Base-by-base conservation (phyloP, 1,284 basidiomycete genomes). In the Trichosporon inkin region DNA sequence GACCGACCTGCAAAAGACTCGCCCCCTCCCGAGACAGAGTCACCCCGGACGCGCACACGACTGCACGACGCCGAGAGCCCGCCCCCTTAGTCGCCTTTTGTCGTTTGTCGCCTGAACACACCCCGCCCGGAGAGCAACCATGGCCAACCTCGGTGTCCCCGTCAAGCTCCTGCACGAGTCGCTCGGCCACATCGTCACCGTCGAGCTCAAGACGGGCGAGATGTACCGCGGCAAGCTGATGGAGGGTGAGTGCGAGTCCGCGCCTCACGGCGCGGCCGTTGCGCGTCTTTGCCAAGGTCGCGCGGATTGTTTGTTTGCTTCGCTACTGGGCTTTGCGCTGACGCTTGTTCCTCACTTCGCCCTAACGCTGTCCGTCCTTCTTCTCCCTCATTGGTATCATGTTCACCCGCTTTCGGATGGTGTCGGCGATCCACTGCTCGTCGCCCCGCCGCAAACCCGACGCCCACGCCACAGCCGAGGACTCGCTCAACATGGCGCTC, bases 201-300 rank as follows among this genome's bases (percentile, higher is more conserved):
- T 97, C 47, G 96, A 99, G 80, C 85, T 98, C 62, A 99, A 99
- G 81, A 97, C 92, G 2, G 96, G 95, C 16, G 76, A 79, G 78
- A 85, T 96, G 61, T 99, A 99, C 80, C 84, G 96, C 62, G 96
- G 96, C 70, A 98, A 97, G 80, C 84, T 99, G 53, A 91, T 92
- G 53, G 96, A 99, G 83, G 93, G 93, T 82, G 57, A 58, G 73
- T 72, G 38, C 41, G 22, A 3, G 32, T 16, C 24, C 22, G 39
- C 16, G 38, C 10, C 37, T 36, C 8, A 5, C 39, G 39, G 7
- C 39, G 40, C 40, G n/a, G n/a, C n/a, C n/a, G n/a, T n/a, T n/a
- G n/a, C n/a, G n/a, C n/a, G n/a, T n/a, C n/a, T n/a, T n/a, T n/a
- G n/a, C n/a, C n/a, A n/a, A n/a, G n/a, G n/a, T n/a, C n/a, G n/a